Conservation (phyloP, 139 green algal species). For the Chlorella sorokiniana region DNA sequence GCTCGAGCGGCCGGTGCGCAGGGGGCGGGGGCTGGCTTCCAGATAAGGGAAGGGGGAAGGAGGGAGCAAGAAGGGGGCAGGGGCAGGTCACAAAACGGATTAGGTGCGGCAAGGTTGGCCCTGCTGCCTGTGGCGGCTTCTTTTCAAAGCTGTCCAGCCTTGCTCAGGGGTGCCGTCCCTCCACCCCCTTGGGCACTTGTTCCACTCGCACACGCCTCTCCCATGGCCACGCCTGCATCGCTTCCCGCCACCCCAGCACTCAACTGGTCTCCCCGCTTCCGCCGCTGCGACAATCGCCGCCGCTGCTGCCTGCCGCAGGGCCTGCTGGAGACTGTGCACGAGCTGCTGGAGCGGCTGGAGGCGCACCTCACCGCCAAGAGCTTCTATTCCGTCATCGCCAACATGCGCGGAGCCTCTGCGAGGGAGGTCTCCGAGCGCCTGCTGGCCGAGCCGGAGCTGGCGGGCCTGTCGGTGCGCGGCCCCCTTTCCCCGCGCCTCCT, state of each 20-base stretch:
- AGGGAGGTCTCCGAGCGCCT: constrained; percentile 82
- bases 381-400: constrained; percentile 91
- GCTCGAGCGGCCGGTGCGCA: constrained; percentile 50
- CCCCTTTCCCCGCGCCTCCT: no score
- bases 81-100: no score
- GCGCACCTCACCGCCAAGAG: constrained; percentile 89
- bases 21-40: not conserved
- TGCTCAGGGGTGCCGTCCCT: no score
- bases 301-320: constrained; percentile 63
- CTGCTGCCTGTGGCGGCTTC: no score
- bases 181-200: not conserved
- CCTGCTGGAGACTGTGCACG: constrained; percentile 75
- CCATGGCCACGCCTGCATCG: not conserved
- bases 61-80: no score
- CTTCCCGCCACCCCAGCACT: not conserved
- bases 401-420: constrained; percentile 82
- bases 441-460: constrained; percentile 56
- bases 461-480: constrained; percentile 62
- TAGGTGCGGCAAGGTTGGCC: no score
- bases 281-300: not conserved
- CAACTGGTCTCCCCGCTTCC: not conserved
- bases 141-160: no score
- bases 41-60: no score
- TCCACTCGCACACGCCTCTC: not conserved
- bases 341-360: constrained; percentile 97